Conservation (phyloP, 2,329 filamentous ascomycete species). For the Penicillium brevicompactum region DNA sequence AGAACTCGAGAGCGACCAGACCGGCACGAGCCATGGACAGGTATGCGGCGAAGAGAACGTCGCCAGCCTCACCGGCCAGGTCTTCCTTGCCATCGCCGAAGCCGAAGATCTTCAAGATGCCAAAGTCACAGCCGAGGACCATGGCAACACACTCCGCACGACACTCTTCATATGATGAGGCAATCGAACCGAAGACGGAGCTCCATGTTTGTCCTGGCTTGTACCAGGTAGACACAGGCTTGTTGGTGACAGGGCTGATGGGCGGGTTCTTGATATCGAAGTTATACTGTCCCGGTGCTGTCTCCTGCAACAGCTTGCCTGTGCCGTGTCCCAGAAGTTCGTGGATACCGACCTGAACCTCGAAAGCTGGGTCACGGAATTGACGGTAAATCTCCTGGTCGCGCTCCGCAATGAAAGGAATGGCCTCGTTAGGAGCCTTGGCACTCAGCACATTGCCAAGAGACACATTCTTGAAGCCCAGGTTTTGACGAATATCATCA, state of each 20-base stretch:
- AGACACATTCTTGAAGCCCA: constrained; percentile 73
- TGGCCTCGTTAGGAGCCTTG: constrained; percentile 87
- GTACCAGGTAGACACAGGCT: constrained; percentile 84
- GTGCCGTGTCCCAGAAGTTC: constrained; percentile 88
- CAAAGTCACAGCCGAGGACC: constrained; percentile 85
- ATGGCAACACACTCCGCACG: constrained; percentile 93
- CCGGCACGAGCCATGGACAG: constrained; percentile 94
- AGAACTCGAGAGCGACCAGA: constrained; percentile 84
- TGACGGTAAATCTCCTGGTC: constrained; percentile 79
- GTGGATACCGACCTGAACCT: constrained; percentile 94
- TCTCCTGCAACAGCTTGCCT: constrained; percentile 91
- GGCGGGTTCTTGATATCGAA: constrained; percentile 84
- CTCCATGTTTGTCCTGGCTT: constrained; percentile 95
- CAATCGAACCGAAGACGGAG: constrained; percentile 83
- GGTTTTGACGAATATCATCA: constrained; percentile 61
- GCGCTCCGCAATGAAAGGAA: constrained; percentile 80
- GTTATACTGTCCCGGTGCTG: constrained; percentile 77
- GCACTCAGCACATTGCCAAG: constrained; percentile 91
- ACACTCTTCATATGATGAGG: constrained; percentile 91
- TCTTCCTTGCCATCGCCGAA: constrained; percentile 77
- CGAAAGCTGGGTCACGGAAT: constrained; percentile 84
- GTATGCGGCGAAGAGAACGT: constrained; percentile 86
- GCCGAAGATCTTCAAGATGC: constrained; percentile 86
- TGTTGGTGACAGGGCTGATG: constrained; percentile 73
- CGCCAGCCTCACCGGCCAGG: constrained; percentile 75